Conservation (phyloP, 306 rosid species). For the Rosa persica region DNA sequence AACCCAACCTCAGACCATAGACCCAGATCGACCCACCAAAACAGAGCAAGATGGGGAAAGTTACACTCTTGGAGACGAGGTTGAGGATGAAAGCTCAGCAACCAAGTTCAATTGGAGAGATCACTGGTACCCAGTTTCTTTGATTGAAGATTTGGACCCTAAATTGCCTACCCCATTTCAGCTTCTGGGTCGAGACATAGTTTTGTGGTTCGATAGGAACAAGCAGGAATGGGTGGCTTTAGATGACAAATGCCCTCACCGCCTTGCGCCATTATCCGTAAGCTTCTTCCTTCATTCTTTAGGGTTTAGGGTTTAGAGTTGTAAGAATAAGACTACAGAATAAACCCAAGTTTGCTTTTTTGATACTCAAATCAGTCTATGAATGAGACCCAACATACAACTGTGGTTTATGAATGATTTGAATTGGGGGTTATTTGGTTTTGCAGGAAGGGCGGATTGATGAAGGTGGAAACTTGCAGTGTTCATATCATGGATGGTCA, state of each 20-base stretch:
- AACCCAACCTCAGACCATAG: slow-evolving; percentile 36
- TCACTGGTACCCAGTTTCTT: slow-evolving; percentile 98
- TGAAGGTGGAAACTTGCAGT: slow-evolving; percentile 89
- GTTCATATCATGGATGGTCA: slow-evolving; percentile 99
- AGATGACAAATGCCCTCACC: slow-evolving; percentile 95
- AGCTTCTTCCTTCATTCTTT: slow-evolving; percentile 15
- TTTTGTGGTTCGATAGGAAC: slow-evolving; percentile 72
- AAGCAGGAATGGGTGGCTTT: slow-evolving; percentile 78
- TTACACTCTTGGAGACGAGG: slow-evolving; percentile 39
- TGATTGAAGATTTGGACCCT: slow-evolving; percentile 85
- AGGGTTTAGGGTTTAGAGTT: slow-evolving; percentile 5
- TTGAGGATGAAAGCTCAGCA: slow-evolving; percentile 47
- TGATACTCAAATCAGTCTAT: background rate
- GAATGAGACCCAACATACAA: background rate
- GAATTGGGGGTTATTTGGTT: slow-evolving; percentile 22
- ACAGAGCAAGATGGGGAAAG: slow-evolving; percentile 32
- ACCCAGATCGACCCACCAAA: slow-evolving; percentile 27
- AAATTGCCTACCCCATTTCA: slow-evolving; percentile 77
- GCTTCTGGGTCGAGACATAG: slow-evolving; percentile 90
- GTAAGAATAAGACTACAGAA: background rate
- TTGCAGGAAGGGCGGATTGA: slow-evolving; percentile 92
- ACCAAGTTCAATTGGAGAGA: slow-evolving; percentile 84
- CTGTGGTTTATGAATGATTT: background rate
- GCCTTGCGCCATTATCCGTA: slow-evolving; percentile 96
- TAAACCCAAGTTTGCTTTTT: background rate